Evolutionary conservation across 345 rosid genomes (phyloP).

Genomic region (Erodium maritimum): DNA sequence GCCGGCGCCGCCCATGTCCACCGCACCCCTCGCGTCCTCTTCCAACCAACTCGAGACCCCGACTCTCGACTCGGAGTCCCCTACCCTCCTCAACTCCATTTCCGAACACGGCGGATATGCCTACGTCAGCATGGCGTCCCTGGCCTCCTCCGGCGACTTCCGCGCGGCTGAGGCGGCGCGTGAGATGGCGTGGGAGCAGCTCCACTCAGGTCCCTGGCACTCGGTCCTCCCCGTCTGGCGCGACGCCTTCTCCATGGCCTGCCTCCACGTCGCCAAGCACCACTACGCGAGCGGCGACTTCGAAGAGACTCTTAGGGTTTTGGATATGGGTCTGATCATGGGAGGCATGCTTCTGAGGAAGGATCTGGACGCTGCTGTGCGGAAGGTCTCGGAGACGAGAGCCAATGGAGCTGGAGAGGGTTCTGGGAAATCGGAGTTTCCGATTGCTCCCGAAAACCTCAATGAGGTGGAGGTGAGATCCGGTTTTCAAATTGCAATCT

Average conservation of each 20-base stretch:
- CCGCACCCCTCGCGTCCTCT: slow-evolving; percentile 13
- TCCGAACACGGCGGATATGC: slow-evolving; percentile 81
- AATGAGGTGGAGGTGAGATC: slow-evolving; percentile 52
- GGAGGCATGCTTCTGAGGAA: slow-evolving; percentile 72
- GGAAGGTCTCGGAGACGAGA: slow-evolving; percentile 29
- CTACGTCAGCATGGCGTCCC: slow-evolving; percentile 56
- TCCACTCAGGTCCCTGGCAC: slow-evolving; percentile 97
- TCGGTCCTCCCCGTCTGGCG: slow-evolving; percentile 93
- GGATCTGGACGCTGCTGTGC: slow-evolving; percentile 58
- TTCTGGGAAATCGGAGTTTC: slow-evolving; percentile 12
- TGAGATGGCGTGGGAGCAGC: slow-evolving; percentile 99
- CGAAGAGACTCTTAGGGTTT: slow-evolving; percentile 57
- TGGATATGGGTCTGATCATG: slow-evolving; percentile 94
- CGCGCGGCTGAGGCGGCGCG: slow-evolving; percentile 93
- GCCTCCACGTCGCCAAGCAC: slow-evolving; percentile 59
- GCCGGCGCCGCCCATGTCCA: slow-evolving; percentile 14
- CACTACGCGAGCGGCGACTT: slow-evolving; percentile 52
- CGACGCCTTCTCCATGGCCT: slow-evolving; percentile 91
- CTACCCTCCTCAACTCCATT: slow-evolving; percentile 46
- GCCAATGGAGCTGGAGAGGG: slow-evolving; percentile 14
- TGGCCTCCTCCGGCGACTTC: slow-evolving; percentile 59
- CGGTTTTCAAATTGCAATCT: slow-evolving; percentile 7
- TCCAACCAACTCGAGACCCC: slow-evolving; percentile 44
- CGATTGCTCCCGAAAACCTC: slow-evolving; percentile 36
- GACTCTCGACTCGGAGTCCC: slow-evolving; percentile 50